Evolutionary conservation across 2,329 filamentous ascomycete species (phyloP), one percentile per base, ranked within the genome.

Genomic region (Penicillium palitans): DNA sequence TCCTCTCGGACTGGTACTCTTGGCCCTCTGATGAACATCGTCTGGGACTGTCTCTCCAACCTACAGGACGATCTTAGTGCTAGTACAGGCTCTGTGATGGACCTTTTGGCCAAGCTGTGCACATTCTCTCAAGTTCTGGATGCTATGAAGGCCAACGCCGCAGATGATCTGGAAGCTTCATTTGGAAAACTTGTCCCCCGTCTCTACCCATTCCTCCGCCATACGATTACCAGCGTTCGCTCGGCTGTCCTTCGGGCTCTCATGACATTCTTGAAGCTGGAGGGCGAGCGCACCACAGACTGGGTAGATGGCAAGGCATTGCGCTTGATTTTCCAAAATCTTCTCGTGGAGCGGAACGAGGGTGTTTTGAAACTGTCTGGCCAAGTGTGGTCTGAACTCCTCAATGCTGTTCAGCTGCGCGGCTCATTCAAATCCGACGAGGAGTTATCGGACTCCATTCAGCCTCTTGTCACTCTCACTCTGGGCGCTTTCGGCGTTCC

Each of bases 1-100:
- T 87, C 87, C 39, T 85, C 96, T 74, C 89, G 93, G 17, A 89
- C 91, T 17, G 82, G 82, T 35, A 87, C 91, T 44, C 82, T 99
- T 33, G 87, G 93, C 61, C 83, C 84, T 31, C 85, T 99, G 40
- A 96, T 97, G 74, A 89, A 90, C 70, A 96, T 98, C 59, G 93
- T 99, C 29, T 99, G 95, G 95, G 90, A 96, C 70, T 98, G 95
- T 78, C 81, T 99, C 25, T 96, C 93, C 4, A 96, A 96, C 72
- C 81, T 99, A n/a, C 93, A 93, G 64, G 95, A 99, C 72, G 95
- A 99, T 71, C 82, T 99, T 19, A 98, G 93, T 73, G 95, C 95
- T 4, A 98, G 95, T 73, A 99, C 96, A 10, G 95, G 95, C 48
- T 96, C 92, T 57, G 96, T 99, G 55, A 99, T 99, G 96, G 96